A percentile compares a stretch with the other conserved stretches of the same genome.
Conservation (phyloP, 352 stramenopile genomes). For the Phytopythium chamaehyphon region DNA sequence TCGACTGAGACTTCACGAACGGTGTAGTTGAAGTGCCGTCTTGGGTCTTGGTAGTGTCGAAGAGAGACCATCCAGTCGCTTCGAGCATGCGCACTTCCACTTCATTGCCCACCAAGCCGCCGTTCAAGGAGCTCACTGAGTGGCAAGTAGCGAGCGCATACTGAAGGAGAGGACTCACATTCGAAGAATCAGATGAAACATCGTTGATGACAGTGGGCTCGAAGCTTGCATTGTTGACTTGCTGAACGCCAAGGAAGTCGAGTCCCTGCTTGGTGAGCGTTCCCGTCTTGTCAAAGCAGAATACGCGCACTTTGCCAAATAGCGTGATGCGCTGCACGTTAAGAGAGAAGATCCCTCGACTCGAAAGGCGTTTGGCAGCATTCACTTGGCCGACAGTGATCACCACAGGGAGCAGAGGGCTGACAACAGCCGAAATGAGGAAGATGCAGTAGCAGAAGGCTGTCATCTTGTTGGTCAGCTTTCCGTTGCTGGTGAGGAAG, state of each 20-base stretch:
- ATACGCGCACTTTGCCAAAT: constrained; percentile 76
- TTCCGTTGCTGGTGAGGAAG: constrained; percentile 42
- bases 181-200: constrained; percentile 1
- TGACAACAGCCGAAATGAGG: constrained; percentile 51
- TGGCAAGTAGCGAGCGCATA: constrained; percentile 65
- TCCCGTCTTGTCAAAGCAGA: constrained; percentile 87
- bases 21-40: constrained; percentile 2
- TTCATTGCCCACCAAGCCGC: constrained; percentile 63
- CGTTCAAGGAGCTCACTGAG: constrained; percentile 41
- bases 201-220: constrained; percentile 12
- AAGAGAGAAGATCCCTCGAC: constrained; percentile 57
- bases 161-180: constrained; percentile 10
- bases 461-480: constrained; percentile 50
- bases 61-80: constrained; percentile 34
- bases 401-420: constrained; percentile 72
- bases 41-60: constrained; percentile 17
- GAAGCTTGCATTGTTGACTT: constrained; percentile 12
- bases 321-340: constrained; percentile 70
- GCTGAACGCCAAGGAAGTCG: constrained; percentile 44
- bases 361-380: constrained; percentile 47
- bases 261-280: constrained; percentile 84
- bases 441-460: constrained; percentile 59
- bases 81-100: constrained; percentile 77
- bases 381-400: constrained; percentile 76
- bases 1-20: constrained; percentile 12